Evolutionary conservation across 192 early-diverging fungal species (phyloP).

Genomic region (Irineochytrium annulatum): DNA sequence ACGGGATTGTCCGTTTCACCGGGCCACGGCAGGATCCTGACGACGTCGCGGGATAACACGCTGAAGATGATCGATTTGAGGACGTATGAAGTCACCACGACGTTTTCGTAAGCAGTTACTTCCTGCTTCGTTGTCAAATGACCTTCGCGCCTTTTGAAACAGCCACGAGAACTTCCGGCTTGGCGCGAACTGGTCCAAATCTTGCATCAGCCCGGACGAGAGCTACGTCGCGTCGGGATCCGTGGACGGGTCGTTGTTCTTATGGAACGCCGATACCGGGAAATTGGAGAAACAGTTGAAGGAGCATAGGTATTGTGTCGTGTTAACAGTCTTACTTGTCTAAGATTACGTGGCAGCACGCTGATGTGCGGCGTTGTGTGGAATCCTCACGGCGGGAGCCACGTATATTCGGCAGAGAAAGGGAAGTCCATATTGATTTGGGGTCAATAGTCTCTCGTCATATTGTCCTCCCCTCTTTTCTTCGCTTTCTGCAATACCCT

Average conservation of each 20-base stretch:
- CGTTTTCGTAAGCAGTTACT: conserved; percentile 49
- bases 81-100: conserved; percentile 68
- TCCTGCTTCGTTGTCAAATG: background rate
- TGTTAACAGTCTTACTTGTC: background rate
- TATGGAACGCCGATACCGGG: conserved; percentile 69
- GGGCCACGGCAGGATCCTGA: conserved; percentile 73
- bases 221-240: conserved; percentile 78
- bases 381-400: conserved; percentile 31
- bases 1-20: conserved; percentile 75
- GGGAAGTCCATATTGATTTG: conserved; percentile 32
- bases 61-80: conserved; percentile 77
- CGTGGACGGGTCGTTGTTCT: conserved; percentile 69
- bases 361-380: conserved; percentile 43
- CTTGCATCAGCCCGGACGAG: conserved; percentile 86
- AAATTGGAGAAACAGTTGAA: conserved; percentile 63
- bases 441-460: no score
- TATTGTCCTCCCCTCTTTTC: no score
- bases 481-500: no score
- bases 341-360: background rate
- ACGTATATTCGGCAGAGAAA: conserved; percentile 36
- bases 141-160: background rate
- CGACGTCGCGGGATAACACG: conserved; percentile 92
- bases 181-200: conserved; percentile 85
- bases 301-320: conserved; percentile 57
- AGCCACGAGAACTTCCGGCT: conserved; percentile 74